Evolutionary conservation across 495 filamentous ascomycete genomes (phyloP).

Genomic region (Aspergillus olivimuriae): DNA sequence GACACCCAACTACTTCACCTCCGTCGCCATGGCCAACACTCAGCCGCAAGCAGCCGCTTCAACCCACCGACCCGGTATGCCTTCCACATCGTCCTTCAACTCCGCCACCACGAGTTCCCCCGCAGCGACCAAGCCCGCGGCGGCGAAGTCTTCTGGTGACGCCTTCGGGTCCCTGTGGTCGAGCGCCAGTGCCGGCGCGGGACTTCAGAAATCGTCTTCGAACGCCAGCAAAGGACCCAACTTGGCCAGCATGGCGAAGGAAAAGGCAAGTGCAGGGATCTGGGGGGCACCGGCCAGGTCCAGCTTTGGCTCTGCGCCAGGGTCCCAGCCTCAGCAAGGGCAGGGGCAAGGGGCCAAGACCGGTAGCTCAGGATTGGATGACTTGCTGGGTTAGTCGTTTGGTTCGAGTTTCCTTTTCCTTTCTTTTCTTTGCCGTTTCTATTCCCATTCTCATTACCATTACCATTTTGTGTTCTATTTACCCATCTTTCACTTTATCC

Average conservation of each 20-base stretch:
- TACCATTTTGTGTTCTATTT: conserved; percentile 1
- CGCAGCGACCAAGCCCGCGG: conserved; percentile 36
- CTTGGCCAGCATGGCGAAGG: conserved; percentile 87
- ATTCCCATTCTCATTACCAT: conserved; percentile 3
- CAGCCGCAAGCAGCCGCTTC: conserved; percentile 21
- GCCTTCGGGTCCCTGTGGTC: conserved; percentile 86
- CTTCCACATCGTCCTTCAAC: conserved; percentile 32
- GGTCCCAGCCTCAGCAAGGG: conserved; percentile 27
- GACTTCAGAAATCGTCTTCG: conserved; percentile 68
- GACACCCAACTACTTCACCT: conserved; percentile 92
- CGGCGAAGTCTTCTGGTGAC: conserved; percentile 58
- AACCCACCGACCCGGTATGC: conserved; percentile 24
- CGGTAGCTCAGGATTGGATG: conserved; percentile 51
- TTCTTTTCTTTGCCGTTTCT: conserved; percentile 1
- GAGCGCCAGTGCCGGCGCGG: conserved; percentile 65
- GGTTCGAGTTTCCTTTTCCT: neutral
- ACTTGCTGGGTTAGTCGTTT: conserved; percentile 52
- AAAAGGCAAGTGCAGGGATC: conserved; percentile 88
- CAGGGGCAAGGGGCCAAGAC: too few species aligned
- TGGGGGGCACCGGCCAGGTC: conserved; percentile 69
- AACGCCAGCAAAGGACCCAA: conserved; percentile 61
- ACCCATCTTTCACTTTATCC: neutral
- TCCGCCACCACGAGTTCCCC: conserved; percentile 31
- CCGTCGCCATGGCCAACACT: conserved; percentile 44
- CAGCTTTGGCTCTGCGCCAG: too few species aligned